A percentile compares a stretch with the other conserved stretches of the same genome.
These are phyloP conservation scores for Vigna nakashimae DNA, from an alignment of 306 rosid genomes.

Conservation along the genomic window DNA sequence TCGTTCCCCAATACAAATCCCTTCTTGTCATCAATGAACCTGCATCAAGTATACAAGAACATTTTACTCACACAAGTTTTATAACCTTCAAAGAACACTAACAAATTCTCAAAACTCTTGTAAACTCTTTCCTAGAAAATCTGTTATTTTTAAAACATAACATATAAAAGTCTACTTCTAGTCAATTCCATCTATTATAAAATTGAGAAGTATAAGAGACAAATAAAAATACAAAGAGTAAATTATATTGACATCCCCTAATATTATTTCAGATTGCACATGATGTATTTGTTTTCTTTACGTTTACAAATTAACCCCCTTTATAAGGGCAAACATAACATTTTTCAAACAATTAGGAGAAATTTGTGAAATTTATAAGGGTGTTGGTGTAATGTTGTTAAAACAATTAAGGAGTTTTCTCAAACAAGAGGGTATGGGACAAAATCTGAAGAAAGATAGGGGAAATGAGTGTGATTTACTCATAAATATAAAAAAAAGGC, in stretches of 20 bases:
- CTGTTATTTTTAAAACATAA: slow-evolving; percentile 29
- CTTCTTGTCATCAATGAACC: slow-evolving; percentile 82
- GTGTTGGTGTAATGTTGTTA: too few species aligned
- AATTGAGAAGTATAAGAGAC: slow-evolving; percentile 6
- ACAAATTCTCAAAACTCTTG: slow-evolving; percentile 23
- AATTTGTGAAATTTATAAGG: too few species aligned
- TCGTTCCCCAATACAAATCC: slow-evolving; percentile 97
- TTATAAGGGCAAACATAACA: too few species aligned
- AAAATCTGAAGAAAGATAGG: too few species aligned
- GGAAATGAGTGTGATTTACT: too few species aligned
- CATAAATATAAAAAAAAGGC: neutral
- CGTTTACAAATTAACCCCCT: too few species aligned
- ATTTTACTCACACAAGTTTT: slow-evolving; percentile 6
- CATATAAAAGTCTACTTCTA: neutral
- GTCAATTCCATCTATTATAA: slow-evolving; percentile 11
- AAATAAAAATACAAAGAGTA: neutral
- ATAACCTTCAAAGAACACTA: slow-evolving; percentile 26
- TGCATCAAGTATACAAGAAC: slow-evolving; percentile 42
- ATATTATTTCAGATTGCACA: too few species aligned
- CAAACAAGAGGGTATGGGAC: too few species aligned
- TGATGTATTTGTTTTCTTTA: too few species aligned
- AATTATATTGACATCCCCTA: too few species aligned
- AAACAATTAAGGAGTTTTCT: too few species aligned
- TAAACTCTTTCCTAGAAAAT: neutral
- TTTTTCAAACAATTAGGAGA: too few species aligned